A percentile compares a stretch with the other conserved stretches of the same genome.
phyloP scores from a whole-genome alignment of 805 yeast genomes.

The Candida berthetii region DNA sequence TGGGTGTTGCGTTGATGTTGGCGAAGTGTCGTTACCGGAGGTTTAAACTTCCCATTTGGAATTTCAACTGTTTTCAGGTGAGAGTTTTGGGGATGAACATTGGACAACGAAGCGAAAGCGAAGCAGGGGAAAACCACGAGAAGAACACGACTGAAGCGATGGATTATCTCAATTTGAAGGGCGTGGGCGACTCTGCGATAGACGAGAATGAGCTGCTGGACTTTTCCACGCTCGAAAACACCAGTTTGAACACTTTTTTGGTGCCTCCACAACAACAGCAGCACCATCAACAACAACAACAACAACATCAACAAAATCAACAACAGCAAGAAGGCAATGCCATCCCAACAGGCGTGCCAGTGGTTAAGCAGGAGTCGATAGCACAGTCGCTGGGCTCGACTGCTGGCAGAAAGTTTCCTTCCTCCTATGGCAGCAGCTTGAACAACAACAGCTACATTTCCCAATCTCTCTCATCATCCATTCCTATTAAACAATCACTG shows the following conservation, averaged over 20 bases:
- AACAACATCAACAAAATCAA: background rate
- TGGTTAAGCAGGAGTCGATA: no score
- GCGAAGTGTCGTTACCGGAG: background rate
- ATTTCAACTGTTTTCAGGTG: no score
- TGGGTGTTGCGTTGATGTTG: background rate
- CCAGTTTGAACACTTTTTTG: background rate
- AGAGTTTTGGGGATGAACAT: no score
- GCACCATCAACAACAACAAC: background rate
- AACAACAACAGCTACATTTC: conserved; percentile 1
- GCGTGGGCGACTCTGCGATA: conserved; percentile 5
- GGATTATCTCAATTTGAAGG: conserved; percentile 2
- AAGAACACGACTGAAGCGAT: background rate
- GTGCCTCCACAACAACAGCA: background rate
- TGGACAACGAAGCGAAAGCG: background rate
- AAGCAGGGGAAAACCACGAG: background rate
- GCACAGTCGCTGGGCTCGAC: background rate
- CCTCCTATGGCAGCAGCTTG: background rate
- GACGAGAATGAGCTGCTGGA: conserved; percentile 14
- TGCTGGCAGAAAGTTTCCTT: background rate
- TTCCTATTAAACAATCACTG: conserved; percentile 18
- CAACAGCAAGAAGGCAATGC: background rate
- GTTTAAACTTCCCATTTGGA: background rate
- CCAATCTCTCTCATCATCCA: conserved; percentile 5
- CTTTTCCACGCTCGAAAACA: conserved; percentile 12
- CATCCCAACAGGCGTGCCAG: background rate